Evolutionary conservation across 225 moss, liverwort and hornwort species (phyloP).

Genomic region (Sphagnum contortum): DNA sequence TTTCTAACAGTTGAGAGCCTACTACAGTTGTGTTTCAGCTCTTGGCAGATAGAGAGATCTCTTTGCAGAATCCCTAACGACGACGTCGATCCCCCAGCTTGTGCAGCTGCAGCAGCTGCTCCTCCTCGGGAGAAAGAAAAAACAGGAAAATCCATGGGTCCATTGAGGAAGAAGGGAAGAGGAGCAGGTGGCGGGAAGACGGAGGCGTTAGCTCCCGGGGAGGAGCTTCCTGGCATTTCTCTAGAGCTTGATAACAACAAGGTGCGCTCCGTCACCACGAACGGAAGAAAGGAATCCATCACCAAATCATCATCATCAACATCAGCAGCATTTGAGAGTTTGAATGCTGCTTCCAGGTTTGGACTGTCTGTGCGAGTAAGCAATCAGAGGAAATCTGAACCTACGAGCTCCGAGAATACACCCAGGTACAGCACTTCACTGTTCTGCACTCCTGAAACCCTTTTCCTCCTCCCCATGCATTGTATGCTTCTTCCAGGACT

Average conservation of each 20-base stretch:
- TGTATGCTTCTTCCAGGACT: neutral
- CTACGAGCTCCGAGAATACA: conserved; percentile 20
- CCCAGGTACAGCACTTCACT: conserved; percentile 9
- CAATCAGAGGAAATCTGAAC: conserved; percentile 21
- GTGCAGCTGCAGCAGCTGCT: too few species aligned
- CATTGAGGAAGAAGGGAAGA: conserved; percentile 51
- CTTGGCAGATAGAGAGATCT: too few species aligned
- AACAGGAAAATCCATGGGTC: conserved; percentile 19
- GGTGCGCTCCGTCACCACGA: conserved; percentile 1
- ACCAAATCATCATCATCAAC: conserved; percentile 27
- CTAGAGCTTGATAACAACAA: conserved; percentile 1
- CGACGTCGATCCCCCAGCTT: too few species aligned
- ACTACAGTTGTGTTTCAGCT: too few species aligned
- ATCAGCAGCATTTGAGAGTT: conserved; percentile 27
- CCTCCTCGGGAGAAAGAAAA: too few species aligned
- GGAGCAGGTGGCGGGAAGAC: conserved; percentile 55
- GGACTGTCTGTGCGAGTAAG: conserved; percentile 20
- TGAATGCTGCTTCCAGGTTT: conserved; percentile 32
- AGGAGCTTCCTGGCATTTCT: conserved; percentile 33
- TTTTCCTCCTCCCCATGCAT: too few species aligned
- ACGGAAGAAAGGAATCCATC: conserved; percentile 5
- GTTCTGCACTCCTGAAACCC: neutral
- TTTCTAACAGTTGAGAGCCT: too few species aligned
- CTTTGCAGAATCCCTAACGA: too few species aligned
- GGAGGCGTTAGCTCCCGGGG: conserved; percentile 35